phyloP scores from a whole-genome alignment of 306 rosid species.

The Crotalaria pallida region DNA sequence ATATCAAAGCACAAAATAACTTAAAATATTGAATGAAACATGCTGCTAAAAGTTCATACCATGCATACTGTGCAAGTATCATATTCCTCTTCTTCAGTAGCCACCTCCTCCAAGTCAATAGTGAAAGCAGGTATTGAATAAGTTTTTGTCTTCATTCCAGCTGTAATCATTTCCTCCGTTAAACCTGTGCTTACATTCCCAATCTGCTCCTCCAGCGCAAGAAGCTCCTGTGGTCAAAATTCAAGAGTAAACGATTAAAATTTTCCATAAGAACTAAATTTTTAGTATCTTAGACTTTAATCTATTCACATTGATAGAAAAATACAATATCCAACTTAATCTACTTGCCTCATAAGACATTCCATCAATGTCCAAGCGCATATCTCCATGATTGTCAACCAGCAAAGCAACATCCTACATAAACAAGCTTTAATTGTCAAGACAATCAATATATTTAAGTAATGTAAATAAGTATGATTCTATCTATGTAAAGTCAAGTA shows the following conservation, averaged over 20 bases:
- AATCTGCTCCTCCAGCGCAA: slow-evolving; percentile 67
- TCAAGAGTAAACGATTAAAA: neutral
- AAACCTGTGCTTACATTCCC: slow-evolving; percentile 66
- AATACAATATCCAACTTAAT: neutral
- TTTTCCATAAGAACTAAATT: neutral
- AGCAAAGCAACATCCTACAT: slow-evolving; percentile 56
- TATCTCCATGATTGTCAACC: slow-evolving; percentile 60
- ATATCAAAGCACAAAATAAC: neutral
- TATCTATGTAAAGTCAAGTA: neutral
- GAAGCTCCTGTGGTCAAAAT: slow-evolving; percentile 60
- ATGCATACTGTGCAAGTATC: slow-evolving; percentile 65
- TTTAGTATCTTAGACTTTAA: neutral
- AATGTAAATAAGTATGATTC: neutral
- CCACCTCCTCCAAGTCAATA: slow-evolving; percentile 42
- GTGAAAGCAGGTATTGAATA: slow-evolving; percentile 33
- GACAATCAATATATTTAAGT: neutral
- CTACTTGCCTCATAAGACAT: slow-evolving; percentile 72
- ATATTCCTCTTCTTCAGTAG: slow-evolving; percentile 34
- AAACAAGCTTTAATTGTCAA: slow-evolving; percentile 3
- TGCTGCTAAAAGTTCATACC: slow-evolving; percentile 35
- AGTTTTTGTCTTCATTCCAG: slow-evolving; percentile 42
- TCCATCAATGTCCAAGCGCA: slow-evolving; percentile 80
- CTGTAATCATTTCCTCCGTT: slow-evolving; percentile 45
- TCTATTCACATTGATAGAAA: neutral
- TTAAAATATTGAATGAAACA: neutral